These are phyloP conservation scores for Polyplosphaeria fusca DNA, from an alignment of 495 filamentous ascomycete species.

Conservation along the genomic window DNA sequence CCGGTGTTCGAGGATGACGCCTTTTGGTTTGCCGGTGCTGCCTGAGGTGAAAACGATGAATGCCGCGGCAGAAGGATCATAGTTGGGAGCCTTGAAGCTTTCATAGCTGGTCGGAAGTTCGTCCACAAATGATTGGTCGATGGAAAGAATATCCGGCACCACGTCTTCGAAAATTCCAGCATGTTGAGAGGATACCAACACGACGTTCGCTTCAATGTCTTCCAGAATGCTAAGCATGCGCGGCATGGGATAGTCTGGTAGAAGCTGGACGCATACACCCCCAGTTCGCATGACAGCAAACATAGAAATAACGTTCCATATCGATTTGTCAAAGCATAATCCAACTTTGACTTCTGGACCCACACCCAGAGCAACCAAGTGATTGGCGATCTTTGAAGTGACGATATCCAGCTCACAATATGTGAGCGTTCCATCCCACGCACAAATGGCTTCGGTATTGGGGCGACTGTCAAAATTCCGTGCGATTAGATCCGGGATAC, in stretches of 20 bases:
- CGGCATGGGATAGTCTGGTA: conserved; percentile 18
- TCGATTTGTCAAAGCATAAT: conserved; percentile 53
- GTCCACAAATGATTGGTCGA: conserved; percentile 7
- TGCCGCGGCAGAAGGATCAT: conserved; percentile 40
- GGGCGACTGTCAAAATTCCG: conserved; percentile 9
- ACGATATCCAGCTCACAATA: conserved; percentile 20
- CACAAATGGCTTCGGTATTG: conserved; percentile 20
- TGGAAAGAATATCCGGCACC: conserved; percentile 2
- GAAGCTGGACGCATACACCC: conserved; percentile 31
- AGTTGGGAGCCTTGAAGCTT: background rate
- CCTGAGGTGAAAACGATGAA: conserved; percentile 54
- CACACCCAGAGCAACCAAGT: conserved; percentile 40
- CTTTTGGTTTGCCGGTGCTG: conserved; percentile 53
- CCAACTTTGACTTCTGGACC: conserved; percentile 50
- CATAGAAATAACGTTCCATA: conserved; percentile 43
- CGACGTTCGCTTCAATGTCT: conserved; percentile 14
- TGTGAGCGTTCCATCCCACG: conserved; percentile 37
- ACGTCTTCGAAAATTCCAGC: conserved; percentile 18
- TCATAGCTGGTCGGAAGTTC: background rate
- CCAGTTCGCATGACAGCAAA: conserved; percentile 44
- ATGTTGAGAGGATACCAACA: conserved; percentile 16
- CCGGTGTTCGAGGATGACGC: conserved; percentile 47
- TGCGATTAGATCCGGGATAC: conserved; percentile 24
- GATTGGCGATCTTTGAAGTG: conserved; percentile 24
- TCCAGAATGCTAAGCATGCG: conserved; percentile 20